Evolutionary conservation across 1,284 basidiomycete genomes (phyloP), one percentile per base, ranked within the genome.

Genomic region (Boletus holoroseus): DNA sequence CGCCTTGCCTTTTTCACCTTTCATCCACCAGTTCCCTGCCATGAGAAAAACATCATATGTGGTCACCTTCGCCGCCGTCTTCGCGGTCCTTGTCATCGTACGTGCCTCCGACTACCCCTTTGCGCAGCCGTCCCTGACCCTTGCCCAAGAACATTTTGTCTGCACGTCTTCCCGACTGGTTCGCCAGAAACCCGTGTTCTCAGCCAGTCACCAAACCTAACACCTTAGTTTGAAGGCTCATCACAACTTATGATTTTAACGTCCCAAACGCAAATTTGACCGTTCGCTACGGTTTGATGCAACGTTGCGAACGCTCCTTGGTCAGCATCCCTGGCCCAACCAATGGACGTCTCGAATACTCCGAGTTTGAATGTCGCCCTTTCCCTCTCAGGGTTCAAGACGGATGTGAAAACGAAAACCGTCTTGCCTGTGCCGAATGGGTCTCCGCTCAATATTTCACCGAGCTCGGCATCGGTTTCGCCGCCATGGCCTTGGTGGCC

Each of bases 21-120:
- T 4, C 41, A 20, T 34, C 31, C 31, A 12, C 38, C 41, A 35
- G 26, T 30, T 24, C 20, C 16, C 49, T 47, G 64, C 49, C n/a
- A 85, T 85, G 82, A 71, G 82, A 53, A 85, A 83, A 61, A 77
- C 73, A 2, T 85, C 82, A 0, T 85, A 85, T 57, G 74, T 77
- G 35, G 53, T 83, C 50, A 77, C 82, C 0, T 80, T 83, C 52
- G 55, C 81, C 45, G 76, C 76, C 32, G 80, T 81, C 2, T 55
- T 71, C 5, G 46, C 73, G 28, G 74, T 75, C 13, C 68, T 85
- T 11, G 56, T 76, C 28, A 61, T 88, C 47, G 85, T 85, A 58
- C 57, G 81, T 71, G 15, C 6, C 15, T 11, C n/a, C 16, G 30
- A 9, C 16, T 26, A 3, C 27, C 45, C 36, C 51, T 46, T 5